Base-by-base conservation (phyloP, 2,329 filamentous ascomycete species). In the Spiromastix sp. region DNA sequence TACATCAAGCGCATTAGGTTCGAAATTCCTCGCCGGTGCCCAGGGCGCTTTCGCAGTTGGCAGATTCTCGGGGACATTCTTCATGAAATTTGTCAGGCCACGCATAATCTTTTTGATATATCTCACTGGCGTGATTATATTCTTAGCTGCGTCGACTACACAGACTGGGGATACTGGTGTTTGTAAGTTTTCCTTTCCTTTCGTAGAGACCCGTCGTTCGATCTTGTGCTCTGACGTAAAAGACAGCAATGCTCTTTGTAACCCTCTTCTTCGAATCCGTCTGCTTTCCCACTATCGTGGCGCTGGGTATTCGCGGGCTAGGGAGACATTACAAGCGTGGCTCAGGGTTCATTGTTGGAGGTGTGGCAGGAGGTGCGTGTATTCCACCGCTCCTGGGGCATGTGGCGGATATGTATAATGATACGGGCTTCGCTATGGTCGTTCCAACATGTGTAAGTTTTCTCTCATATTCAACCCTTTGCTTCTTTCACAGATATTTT, bases 201-300 rank as follows among this genome's bases (percentile, higher is more conserved):
- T 19, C 20, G 21, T 34, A n/a, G n/a, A n/a, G n/a, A n/a, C 13
- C 17, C 3, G 8, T 11, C n/a, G 11, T 12, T 19, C 16, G 10
- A 4, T 9, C 7, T 10, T 17, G 27, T 19, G 17, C 19, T 25
- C 15, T 11, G 21, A 32, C 7, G 5, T 27, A 10, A 13, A 4
- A 30, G 17, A 22, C n/a, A 56, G 55, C 53, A 15, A 78, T 84
- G 44, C 62, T 82, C 2, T 66, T 79, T 25, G 48, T 87, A 18
- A 81, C 82, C 43, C 79, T 85, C 45, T 85, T 93, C 57, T 85
- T 83, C 50, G 84, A 89, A 55, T 82, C 79, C 0, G 84, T 85
- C 34, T 74, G 85, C 47, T 93, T 84, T 67, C 85, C 86, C 0
- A 77, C 87, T 2, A 78, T 91, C 40, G 85, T 86, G 46, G 77